Conservation (phyloP, 129 eudicot genomes). For the Sambucus nigra region DNA sequence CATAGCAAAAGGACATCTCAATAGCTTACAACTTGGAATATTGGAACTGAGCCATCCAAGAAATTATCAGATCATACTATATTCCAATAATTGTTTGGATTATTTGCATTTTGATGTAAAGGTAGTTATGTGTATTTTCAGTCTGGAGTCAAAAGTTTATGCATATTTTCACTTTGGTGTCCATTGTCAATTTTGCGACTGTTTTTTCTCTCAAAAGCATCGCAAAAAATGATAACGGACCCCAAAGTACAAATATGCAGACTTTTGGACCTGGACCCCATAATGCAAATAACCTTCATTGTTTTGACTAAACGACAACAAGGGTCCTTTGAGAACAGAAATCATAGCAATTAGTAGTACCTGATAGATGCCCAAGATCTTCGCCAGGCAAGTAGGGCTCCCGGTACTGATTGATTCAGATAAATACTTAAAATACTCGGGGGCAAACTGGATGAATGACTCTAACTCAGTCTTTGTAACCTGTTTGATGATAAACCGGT, state of each 20-base stretch:
- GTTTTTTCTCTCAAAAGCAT: too few species aligned
- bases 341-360: constrained; percentile 11
- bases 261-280: too few species aligned
- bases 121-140: too few species aligned
- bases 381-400: constrained; percentile 61
- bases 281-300: too few species aligned
- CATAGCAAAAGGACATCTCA: not conserved
- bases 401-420: constrained; percentile 31
- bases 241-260: too few species aligned
- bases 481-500: constrained; percentile 54
- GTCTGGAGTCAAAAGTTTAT: too few species aligned
- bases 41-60: not conserved
- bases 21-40: not conserved
- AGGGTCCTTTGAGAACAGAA: not conserved
- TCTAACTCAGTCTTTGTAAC: constrained; percentile 63
- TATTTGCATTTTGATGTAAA: too few species aligned
- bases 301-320: not conserved
- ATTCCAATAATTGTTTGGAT: not conserved
- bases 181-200: too few species aligned
- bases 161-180: too few species aligned
- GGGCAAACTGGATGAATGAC: constrained; percentile 55
- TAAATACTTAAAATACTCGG: constrained; percentile 40
- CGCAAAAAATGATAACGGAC: too few species aligned
- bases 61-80: not conserved
- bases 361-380: constrained; percentile 57